A percentile compares a stretch with the other conserved stretches of the same genome.
phyloP scores from a whole-genome alignment of 1,284 basidiomycete genomes.

The Neolentinus lepideus region DNA sequence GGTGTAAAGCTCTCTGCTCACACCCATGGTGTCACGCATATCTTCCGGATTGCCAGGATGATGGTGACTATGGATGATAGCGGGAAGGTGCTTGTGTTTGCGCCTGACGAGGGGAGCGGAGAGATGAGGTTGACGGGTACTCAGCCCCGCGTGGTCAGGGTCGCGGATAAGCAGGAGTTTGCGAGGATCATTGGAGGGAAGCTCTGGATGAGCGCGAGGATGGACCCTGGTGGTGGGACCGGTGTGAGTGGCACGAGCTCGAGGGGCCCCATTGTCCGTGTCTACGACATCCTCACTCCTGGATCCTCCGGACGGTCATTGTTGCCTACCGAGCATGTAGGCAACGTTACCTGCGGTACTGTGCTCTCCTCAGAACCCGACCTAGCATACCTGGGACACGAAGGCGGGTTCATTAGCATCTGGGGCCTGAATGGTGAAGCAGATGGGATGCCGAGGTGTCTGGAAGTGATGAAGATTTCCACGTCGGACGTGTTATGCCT shows the following conservation, averaged over 20 bases:
- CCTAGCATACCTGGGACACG: conserved; percentile 85
- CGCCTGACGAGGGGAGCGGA: conserved; percentile 31
- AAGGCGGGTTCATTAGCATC: conserved; percentile 81
- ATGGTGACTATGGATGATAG: conserved; percentile 81
- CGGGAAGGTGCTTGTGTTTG: conserved; percentile 77
- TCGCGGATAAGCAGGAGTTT: conserved; percentile 79
- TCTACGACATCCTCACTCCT: conserved; percentile 66
- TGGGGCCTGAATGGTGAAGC: conserved; percentile 49
- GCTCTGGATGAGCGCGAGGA: conserved; percentile 74
- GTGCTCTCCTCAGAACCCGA: conserved; percentile 64
- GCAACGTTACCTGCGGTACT: conserved; percentile 78
- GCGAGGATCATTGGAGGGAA: conserved; percentile 64
- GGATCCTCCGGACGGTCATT: conserved; percentile 42
- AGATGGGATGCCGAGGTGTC: conserved; percentile 49
- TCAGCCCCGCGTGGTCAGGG: conserved; percentile 58
- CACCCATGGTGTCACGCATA: conserved; percentile 56
- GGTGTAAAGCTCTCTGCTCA: conserved; percentile 59
- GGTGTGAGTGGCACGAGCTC: conserved; percentile 26
- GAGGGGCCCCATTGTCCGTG: conserved; percentile 65
- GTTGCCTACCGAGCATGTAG: conserved; percentile 56
- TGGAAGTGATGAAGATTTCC: conserved; percentile 71
- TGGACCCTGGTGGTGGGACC: conserved; percentile 34
- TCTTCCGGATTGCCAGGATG: conserved; percentile 59
- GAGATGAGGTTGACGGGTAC: conserved; percentile 33
- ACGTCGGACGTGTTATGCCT: conserved; percentile 74